These are phyloP conservation scores for Clavaria fumosa DNA, from an alignment of 768 basidiomycete species.

Conservation along the genomic window DNA sequence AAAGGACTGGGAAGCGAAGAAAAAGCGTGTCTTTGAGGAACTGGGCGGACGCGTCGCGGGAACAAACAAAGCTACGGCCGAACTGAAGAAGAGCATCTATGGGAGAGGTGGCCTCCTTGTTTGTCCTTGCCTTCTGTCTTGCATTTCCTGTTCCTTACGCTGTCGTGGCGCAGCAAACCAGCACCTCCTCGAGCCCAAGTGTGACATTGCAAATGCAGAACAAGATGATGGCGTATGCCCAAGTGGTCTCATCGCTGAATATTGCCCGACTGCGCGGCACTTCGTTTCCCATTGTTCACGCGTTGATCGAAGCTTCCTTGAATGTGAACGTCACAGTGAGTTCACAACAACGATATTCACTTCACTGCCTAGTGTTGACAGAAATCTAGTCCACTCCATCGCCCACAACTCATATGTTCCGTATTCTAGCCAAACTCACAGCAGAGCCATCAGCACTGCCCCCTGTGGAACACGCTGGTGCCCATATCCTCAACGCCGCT, in stretches of 20 bases:
- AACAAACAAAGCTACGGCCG: conserved; percentile 38
- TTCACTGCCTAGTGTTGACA: not conserved
- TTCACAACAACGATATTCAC: conserved; percentile 8
- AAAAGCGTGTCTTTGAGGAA: conserved; percentile 81
- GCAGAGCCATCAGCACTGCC: conserved; percentile 61
- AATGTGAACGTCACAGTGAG: conserved; percentile 44
- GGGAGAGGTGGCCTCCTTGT: conserved; percentile 41
- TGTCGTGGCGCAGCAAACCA: conserved; percentile 23
- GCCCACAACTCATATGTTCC: conserved; percentile 57
- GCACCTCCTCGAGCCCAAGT: conserved; percentile 38
- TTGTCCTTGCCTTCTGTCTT: conserved; percentile 13
- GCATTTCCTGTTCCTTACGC: conserved; percentile 1
- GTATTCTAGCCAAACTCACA: conserved; percentile 63
- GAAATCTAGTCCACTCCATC: conserved; percentile 28
- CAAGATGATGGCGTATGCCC: conserved; percentile 94
- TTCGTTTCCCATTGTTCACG: conserved; percentile 63
- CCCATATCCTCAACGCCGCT: conserved; percentile 70
- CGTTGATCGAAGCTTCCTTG: conserved; percentile 51
- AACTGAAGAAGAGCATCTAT: conserved; percentile 48
- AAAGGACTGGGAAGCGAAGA: conserved; percentile 82
- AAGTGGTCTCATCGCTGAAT: conserved; percentile 66
- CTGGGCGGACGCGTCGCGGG: conserved; percentile 52
- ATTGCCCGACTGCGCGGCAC: conserved; percentile 50
- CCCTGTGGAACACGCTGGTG: conserved; percentile 62
- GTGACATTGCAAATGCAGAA: conserved; percentile 70